These are phyloP conservation scores for Scenedesmus sp. DNA, from an alignment of 163 green algal species.

Conservation along the genomic window DNA sequence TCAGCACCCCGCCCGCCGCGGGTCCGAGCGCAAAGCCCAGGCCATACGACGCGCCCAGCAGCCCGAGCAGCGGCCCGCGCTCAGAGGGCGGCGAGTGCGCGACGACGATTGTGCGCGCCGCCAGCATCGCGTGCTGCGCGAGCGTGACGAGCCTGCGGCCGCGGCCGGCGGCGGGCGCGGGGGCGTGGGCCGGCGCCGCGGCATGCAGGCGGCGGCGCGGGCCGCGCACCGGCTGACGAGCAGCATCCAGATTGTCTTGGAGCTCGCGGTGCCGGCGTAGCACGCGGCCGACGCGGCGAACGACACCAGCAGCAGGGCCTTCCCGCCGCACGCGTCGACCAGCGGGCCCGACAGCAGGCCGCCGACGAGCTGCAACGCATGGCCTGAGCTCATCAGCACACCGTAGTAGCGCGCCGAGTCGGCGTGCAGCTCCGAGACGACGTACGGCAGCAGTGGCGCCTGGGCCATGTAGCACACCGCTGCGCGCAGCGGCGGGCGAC, in stretches of 20 bases:
- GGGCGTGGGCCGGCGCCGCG: not conserved
- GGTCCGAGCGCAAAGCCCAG: constrained; percentile 37
- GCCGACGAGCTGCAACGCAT: constrained; percentile 47
- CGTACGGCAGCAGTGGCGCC: constrained; percentile 56
- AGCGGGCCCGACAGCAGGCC: constrained; percentile 54
- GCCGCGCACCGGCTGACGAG: constrained; percentile 44
- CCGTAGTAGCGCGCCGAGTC: constrained; percentile 40
- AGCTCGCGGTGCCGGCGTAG: constrained; percentile 52
- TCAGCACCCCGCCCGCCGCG: constrained; percentile 24
- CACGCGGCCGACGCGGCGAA: constrained; percentile 39
- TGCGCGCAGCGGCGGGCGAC: too few species aligned
- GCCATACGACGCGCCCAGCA: constrained; percentile 35
- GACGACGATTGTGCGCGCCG: constrained; percentile 48
- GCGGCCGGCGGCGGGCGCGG: not conserved
- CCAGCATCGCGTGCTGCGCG: constrained; percentile 56
- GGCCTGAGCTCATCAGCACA: constrained; percentile 48
- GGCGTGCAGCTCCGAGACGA: constrained; percentile 47
- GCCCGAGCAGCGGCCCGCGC: constrained; percentile 10
- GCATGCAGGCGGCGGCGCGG: not conserved
- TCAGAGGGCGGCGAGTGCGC: constrained; percentile 6
- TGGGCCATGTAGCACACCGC: constrained; percentile 56
- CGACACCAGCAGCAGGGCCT: constrained; percentile 50
- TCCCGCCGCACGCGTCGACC: constrained; percentile 52
- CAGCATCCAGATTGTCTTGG: constrained; percentile 42
- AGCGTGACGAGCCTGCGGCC: constrained; percentile 5